Evolutionary conservation across 2,329 filamentous ascomycete species (phyloP).

Genomic region (Pestalotiopsis sp.): DNA sequence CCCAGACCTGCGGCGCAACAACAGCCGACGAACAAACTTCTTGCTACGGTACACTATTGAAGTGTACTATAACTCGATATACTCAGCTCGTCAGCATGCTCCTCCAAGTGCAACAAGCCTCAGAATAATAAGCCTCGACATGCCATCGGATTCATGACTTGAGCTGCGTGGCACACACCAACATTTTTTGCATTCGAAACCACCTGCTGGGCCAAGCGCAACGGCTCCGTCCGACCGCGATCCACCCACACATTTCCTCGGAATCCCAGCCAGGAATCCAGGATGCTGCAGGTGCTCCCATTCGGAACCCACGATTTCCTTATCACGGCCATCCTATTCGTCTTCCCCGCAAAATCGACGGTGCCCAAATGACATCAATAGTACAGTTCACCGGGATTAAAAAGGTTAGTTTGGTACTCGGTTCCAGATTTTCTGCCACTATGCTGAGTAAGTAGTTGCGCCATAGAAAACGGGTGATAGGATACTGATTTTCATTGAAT

Average conservation of each 20-base stretch:
- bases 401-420: too few relatives aligned
- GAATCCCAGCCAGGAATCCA: neutral
- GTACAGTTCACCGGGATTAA: too few relatives aligned
- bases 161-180: too few relatives aligned
- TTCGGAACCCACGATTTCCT: neutral
- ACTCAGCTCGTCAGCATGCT: neutral
- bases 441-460: too few relatives aligned
- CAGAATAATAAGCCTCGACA: neutral
- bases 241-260: neutral
- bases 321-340: conserved; percentile 9
- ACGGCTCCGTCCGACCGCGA: conserved; percentile 3
- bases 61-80: neutral
- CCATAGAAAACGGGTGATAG: too few relatives aligned
- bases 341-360: conserved; percentile 4
- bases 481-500: too few relatives aligned
- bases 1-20: neutral
- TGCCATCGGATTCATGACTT: too few relatives aligned
- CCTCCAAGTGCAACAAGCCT: neutral
- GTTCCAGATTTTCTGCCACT: too few relatives aligned
- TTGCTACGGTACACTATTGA: neutral
- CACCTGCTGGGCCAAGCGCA: neutral
- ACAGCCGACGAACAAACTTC: neutral
- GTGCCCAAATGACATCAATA: conserved; percentile 13
- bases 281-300: neutral
- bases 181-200: neutral